phyloP scores from a whole-genome alignment of 108 stramenopile genomes.

The Bacterosira constricta region DNA sequence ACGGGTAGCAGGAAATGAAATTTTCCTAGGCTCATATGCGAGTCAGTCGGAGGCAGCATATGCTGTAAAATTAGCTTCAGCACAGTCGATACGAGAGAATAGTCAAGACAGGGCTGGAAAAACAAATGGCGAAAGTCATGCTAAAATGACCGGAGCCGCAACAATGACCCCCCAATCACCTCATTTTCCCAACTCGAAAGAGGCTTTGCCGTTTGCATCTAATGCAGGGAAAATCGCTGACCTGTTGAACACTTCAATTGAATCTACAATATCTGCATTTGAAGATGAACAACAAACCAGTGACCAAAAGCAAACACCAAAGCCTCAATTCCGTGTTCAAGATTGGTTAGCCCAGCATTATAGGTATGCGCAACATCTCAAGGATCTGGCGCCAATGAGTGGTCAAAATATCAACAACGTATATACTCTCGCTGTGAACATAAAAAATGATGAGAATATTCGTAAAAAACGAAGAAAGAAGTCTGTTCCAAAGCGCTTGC shows the following conservation, averaged over 20 bases:
- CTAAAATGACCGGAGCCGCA: background rate
- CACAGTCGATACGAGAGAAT: background rate
- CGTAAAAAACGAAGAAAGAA: background rate
- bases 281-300: constrained; percentile 1
- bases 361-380: background rate
- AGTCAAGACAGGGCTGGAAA: background rate
- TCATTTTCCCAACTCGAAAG: background rate
- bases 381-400: background rate
- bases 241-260: constrained; percentile 7
- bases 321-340: constrained; percentile 4
- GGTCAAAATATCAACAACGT: too few relatives aligned
- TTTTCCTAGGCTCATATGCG: constrained; percentile 20
- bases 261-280: constrained; percentile 25
- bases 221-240: constrained; percentile 6
- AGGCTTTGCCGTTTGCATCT: too few relatives aligned
- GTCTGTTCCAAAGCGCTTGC: background rate
- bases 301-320: background rate
- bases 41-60: constrained; percentile 23
- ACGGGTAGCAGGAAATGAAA: constrained; percentile 22
- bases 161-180: background rate
- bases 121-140: background rate
- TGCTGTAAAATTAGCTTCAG: constrained; percentile 10
- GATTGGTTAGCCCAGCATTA: constrained; percentile 20
- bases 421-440: too few relatives aligned
- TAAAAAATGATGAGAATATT: background rate